Evolutionary conservation across 2,329 filamentous ascomycete genomes (phyloP).

Genomic region (Xylaria sp.): DNA sequence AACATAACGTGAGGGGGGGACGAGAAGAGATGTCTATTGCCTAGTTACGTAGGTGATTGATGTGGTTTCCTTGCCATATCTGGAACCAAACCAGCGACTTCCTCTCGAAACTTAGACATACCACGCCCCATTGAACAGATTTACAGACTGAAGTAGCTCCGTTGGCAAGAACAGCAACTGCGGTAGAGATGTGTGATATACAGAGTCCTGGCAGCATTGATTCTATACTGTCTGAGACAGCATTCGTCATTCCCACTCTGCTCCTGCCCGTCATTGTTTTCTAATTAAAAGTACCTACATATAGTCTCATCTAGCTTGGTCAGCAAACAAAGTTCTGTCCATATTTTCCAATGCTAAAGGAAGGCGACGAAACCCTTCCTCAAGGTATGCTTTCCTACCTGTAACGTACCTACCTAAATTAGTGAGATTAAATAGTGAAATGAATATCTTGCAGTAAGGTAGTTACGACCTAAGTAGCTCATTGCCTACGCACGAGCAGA

Average conservation of each 20-base stretch:
- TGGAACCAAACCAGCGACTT: neutral
- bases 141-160: neutral
- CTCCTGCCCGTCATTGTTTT: neutral
- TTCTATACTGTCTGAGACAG: neutral
- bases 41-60: neutral
- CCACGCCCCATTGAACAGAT: neutral
- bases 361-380: neutral
- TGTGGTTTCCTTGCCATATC: neutral
- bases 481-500: neutral
- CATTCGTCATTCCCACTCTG: neutral
- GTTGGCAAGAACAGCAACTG: neutral
- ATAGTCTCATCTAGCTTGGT: no score
- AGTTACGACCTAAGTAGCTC: neutral
- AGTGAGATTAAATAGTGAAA: neutral
- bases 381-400: neutral
- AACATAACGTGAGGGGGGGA: neutral
- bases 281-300: neutral
- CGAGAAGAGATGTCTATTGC: neutral
- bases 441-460: neutral
- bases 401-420: neutral
- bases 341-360: neutral
- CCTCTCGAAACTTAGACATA: neutral
- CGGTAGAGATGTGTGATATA: neutral
- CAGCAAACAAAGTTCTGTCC: no score
- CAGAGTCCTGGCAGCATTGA: neutral